These are phyloP conservation scores for Linnemannia zychae DNA, from an alignment of 192 early-diverging fungal genomes.

Conservation along the genomic window DNA sequence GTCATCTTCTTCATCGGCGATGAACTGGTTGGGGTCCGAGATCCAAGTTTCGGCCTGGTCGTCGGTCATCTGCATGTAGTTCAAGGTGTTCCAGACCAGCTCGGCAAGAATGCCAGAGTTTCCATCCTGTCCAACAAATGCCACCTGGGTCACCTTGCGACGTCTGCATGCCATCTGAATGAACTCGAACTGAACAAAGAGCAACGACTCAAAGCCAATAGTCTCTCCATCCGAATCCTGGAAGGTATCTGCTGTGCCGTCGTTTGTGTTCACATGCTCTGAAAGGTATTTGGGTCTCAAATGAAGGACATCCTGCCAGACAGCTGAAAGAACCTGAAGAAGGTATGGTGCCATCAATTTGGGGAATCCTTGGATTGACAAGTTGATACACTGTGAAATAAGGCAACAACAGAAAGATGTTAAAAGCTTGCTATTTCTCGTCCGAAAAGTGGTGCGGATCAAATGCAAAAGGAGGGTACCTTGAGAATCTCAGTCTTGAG, in stretches of 20 bases:
- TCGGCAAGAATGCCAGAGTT: constrained; percentile 68
- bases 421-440: not conserved
- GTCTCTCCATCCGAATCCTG: constrained; percentile 82
- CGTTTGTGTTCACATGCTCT: constrained; percentile 51
- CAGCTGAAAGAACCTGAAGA: constrained; percentile 68
- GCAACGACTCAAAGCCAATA: constrained; percentile 72
- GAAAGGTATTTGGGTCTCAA: constrained; percentile 68
- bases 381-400: constrained; percentile 67
- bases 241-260: constrained; percentile 58
- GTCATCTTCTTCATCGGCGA: constrained; percentile 94
- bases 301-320: constrained; percentile 78
- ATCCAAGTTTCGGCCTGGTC: constrained; percentile 85
- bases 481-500: constrained; percentile 82
- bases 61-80: constrained; percentile 87
- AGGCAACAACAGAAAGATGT: not conserved
- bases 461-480: constrained; percentile 50
- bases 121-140: constrained; percentile 65
- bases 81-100: constrained; percentile 69
- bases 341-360: constrained; percentile 70
- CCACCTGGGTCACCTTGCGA: constrained; percentile 64
- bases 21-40: constrained; percentile 87
- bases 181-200: constrained; percentile 80
- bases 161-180: constrained; percentile 66
- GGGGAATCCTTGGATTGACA: constrained; percentile 72
- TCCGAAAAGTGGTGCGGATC: not conserved